Percentiles rank a stretch among this genome's conserved stretches.
Conservation (phyloP, 352 stramenopile genomes). For the Phytophthora sansomeana region DNA sequence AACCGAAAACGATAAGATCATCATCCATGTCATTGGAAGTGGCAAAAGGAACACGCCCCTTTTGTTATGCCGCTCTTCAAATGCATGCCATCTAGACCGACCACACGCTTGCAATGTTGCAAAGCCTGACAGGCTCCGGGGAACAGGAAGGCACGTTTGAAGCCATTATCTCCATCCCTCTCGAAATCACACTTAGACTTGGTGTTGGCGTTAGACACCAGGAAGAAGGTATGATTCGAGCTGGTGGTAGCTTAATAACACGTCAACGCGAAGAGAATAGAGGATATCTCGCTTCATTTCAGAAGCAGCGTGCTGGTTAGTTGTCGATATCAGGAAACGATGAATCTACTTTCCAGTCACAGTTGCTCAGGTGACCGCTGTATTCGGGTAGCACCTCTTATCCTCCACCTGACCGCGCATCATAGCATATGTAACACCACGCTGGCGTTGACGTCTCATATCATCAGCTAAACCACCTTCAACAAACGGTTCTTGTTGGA, state of each 20-base stretch:
- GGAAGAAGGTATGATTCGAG: neutral
- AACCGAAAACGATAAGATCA: too few species aligned
- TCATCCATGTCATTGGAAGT: too few species aligned
- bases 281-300: too few species aligned
- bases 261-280: too few species aligned
- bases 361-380: too few species aligned
- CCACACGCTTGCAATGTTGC: neutral
- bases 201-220: neutral
- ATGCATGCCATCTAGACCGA: constrained; percentile 1
- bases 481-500: constrained; percentile 2
- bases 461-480: neutral
- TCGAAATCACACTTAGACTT: neutral
- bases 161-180: neutral
- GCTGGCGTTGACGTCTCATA: neutral
- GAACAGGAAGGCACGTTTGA: neutral
- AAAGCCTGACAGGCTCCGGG: neutral
- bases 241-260: too few species aligned
- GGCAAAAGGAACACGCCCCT: neutral
- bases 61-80: neutral
- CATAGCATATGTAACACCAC: neutral
- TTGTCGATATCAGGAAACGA: too few species aligned
- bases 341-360: too few species aligned
- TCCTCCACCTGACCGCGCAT: neutral
- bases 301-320: too few species aligned
- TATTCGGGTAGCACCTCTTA: neutral